Evolutionary conservation across 1,139 yeast species (phyloP), one percentile per base, ranked within the genome.

Genomic region (Yarrowia galli): DNA sequence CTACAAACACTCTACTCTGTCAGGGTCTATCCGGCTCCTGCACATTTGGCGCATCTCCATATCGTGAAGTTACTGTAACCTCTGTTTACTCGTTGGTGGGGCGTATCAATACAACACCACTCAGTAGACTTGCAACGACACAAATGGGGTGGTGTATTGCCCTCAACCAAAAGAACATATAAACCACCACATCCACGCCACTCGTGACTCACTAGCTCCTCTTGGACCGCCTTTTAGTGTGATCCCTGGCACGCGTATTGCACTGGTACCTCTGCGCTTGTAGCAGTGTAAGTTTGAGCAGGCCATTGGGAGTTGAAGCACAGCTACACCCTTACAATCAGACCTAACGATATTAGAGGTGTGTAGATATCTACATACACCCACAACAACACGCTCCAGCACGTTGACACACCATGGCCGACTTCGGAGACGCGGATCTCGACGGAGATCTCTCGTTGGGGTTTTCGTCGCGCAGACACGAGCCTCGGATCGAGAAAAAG

Each of bases 401-500:
- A 42, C 45, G 35, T 46, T 35, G 25, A 53, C 23, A 23, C 46
- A 40, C 43, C 48, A 58, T 58, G 64, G 51, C 64, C 40, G 49
- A 42, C 51, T 58, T 58, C 16, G 51, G 64, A 43, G 64, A 58
- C 51, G 51, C 64, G 28, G 64, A 58, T 43, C 51, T 43, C 49
- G 64, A 58, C 51, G 64, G 64, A 13, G 64, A 58, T 22, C 51
- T 58, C 22, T 42, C 64, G 32, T 22, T 58, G 51, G 64, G 51
- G 15, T 42, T 58, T 32, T 32, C 40, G 16, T 9, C 64, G 18
- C 51, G 51, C 28, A 20, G 51, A 20, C 32, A 58, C 6, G 22
- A 28, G 64, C 51, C 64, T 10, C 28, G 40, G 22, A 18, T 18
- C 18, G 64, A 58, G 28, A 58, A 58, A 43, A 58, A 43, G 42